Evolutionary conservation across 1,139 yeast species (phyloP).

Genomic region (Geotrichum klebahnii): DNA sequence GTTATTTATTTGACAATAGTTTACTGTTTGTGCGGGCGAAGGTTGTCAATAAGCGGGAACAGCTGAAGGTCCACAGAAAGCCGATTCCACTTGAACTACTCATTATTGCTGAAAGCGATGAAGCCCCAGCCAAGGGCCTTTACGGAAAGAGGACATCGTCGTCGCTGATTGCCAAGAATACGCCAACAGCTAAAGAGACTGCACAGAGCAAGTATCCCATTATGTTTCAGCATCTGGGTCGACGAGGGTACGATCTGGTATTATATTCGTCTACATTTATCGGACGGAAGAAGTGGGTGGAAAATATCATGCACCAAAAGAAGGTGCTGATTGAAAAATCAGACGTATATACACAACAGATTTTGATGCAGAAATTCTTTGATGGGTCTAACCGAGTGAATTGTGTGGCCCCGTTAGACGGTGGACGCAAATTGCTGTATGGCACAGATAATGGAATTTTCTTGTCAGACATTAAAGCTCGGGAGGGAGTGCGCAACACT

Average conservation of each 20-base stretch:
- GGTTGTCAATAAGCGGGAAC: constrained; percentile 84
- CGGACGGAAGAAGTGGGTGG: constrained; percentile 76
- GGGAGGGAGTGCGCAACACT: constrained; percentile 50
- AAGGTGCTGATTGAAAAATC: constrained; percentile 63
- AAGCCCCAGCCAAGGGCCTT: constrained; percentile 58
- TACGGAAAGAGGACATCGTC: constrained; percentile 39
- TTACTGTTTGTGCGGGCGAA: constrained; percentile 81
- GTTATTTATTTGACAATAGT: constrained; percentile 85
- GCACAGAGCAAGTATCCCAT: constrained; percentile 45
- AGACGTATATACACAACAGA: constrained; percentile 71
- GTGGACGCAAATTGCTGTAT: constrained; percentile 83
- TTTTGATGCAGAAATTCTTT: constrained; percentile 66
- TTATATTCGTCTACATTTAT: constrained; percentile 61
- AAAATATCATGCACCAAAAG: constrained; percentile 76
- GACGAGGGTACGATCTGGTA: constrained; percentile 64
- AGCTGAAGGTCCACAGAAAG: constrained; percentile 78
- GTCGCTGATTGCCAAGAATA: constrained; percentile 42
- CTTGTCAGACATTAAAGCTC: constrained; percentile 50
- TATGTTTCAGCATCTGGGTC: constrained; percentile 54
- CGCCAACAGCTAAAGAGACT: constrained; percentile 28
- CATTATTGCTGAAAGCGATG: constrained; percentile 72
- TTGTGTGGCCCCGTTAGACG: constrained; percentile 92
- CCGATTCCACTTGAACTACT: constrained; percentile 88
- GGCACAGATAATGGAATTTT: constrained; percentile 93
- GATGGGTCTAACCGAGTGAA: constrained; percentile 71